Conservation (phyloP, 192 early-diverging fungal species). For the Entomortierella chlamydospora region DNA sequence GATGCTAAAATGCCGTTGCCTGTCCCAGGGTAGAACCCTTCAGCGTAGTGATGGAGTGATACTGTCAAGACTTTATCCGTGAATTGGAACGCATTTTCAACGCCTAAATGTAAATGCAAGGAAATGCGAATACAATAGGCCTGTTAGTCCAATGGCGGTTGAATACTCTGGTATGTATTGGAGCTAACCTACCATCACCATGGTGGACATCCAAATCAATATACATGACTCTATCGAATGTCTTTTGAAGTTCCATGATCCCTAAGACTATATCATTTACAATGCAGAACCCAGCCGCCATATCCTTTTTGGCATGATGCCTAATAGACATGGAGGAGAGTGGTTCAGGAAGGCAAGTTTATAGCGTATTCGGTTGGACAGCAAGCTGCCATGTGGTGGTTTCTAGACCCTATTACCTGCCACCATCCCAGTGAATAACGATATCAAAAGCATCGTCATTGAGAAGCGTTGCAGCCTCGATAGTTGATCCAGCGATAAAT, state of each 20-base stretch:
- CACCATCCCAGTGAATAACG: constrained; percentile 91
- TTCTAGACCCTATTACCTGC: constrained; percentile 63
- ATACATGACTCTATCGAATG: constrained; percentile 80
- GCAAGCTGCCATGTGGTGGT: too few species aligned
- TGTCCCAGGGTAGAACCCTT: constrained; percentile 81
- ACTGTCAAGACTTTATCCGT: constrained; percentile 89
- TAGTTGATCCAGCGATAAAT: constrained; percentile 46
- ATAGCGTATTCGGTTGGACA: too few species aligned
- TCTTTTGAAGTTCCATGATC: constrained; percentile 80
- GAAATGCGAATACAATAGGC: not conserved
- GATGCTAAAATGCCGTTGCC: constrained; percentile 12
- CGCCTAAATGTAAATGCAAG: constrained; percentile 57
- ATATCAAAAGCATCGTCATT: constrained; percentile 50
- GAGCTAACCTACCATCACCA: constrained; percentile 72
- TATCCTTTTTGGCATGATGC: constrained; percentile 59
- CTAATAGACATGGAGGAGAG: constrained; percentile 14
- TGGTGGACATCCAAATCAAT: constrained; percentile 93
- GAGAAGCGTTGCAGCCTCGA: constrained; percentile 49
- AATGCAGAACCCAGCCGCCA: constrained; percentile 93
- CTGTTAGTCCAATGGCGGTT: too few species aligned
- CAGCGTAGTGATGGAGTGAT: constrained; percentile 84
- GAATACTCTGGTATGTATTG: not conserved
- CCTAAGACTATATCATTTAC: constrained; percentile 92
- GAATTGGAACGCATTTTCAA: constrained; percentile 87
- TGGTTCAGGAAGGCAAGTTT: too few species aligned